Base-by-base conservation (phyloP, 2,329 filamentous ascomycete genomes). In the Aureobasidium sp. region DNA sequence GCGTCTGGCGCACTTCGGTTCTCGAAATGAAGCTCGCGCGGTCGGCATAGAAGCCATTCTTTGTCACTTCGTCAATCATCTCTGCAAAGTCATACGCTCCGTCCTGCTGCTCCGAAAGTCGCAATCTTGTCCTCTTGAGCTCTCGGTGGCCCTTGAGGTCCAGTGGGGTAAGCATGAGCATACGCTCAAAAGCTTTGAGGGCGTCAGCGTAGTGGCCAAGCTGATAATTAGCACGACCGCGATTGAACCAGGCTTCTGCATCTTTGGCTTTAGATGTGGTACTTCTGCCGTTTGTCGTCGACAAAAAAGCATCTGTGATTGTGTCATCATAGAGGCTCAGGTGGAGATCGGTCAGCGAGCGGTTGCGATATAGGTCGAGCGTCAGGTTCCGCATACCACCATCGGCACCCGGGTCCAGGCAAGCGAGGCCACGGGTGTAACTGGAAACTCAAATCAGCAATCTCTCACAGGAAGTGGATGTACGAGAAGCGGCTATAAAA, bases 221-320 rank as follows among this genome's bases (percentile, higher is more conserved):
- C 3, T 64, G n/a, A 48, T 71, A 71, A 25, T 64, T 65, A 29
- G 69, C 68, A 22, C 49, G 58, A 5, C 67, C 70, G 34, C 68
- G 68, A 6, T 67, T 64, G 37, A 65, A 69, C 42, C 59, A 62
- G 4, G 69, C 66, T 55, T 70, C 69, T 37, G 39, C 34, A 25
- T 70, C 66, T 7, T 65, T 42, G 7, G 15, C 45, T n/a, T 41
- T 55, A 3, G 39, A 44, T 27, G 6, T 59, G 11, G 62, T 31
- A 7, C 62, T 44, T 8, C 37, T 17, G 1, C n/a, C 41, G 15
- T 20, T 25, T 15, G 65, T 48, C 7, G 68, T 15, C 11, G 64
- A 62, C 17, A 29, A 55, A 12, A 63, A 27, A 7, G 67, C 69
- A 44, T 70, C 69, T 1, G 48, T 29, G 8, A 64, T 41, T 2